Conservation (phyloP, 495 filamentous ascomycete genomes). For the Talaromyces stipitatus region DNA sequence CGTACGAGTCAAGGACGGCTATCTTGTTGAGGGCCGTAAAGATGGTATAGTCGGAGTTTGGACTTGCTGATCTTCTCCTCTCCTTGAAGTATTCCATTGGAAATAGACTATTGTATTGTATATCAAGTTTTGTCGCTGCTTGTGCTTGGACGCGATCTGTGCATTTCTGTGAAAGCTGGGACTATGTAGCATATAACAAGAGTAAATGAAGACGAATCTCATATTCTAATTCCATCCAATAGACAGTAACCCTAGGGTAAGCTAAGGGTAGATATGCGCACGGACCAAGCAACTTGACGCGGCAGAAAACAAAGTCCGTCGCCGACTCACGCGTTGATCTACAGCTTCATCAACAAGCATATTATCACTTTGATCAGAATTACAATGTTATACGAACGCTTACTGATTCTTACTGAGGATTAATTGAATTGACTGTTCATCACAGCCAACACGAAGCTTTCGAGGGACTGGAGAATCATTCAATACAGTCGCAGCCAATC, state of each 20-base stretch:
- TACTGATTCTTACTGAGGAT: too few species aligned
- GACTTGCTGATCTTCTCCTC: slow-evolving; percentile 54
- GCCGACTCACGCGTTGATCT: neutral
- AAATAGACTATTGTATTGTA: neutral
- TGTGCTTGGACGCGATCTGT: neutral
- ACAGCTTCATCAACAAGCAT: neutral
- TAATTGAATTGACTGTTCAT: too few species aligned
- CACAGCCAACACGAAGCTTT: neutral
- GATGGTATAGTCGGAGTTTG: slow-evolving; percentile 89
- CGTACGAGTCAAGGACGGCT: slow-evolving; percentile 90
- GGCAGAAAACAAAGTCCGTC: slow-evolving; percentile 1
- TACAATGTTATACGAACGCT: neutral
- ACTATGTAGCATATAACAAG: neutral
- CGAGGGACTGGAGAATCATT: neutral
- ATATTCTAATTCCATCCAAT: too few species aligned
- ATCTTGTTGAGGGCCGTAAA: slow-evolving; percentile 80
- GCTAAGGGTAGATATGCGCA: too few species aligned
- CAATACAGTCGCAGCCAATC: slow-evolving; percentile 3
- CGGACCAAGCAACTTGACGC: neutral
- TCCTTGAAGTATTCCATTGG: neutral
- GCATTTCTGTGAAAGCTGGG: neutral
- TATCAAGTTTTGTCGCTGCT: neutral
- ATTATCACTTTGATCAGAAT: neutral
- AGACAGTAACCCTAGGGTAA: too few species aligned
- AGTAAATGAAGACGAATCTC: neutral